phyloP scores from a whole-genome alignment of 148 eudicot genomes.

The Rhododendron henanense region DNA sequence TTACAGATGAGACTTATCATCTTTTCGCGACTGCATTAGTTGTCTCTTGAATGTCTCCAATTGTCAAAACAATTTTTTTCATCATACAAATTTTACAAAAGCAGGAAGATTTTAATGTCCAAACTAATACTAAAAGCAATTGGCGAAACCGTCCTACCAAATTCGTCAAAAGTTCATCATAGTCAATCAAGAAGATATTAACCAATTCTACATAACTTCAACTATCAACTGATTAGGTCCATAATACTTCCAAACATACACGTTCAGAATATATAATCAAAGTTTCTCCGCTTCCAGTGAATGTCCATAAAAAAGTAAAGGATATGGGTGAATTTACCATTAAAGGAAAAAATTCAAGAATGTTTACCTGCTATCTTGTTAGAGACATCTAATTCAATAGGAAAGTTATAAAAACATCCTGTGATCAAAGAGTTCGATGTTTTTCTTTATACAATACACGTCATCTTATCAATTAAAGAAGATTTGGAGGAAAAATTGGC shows the following conservation, averaged over 20 bases:
- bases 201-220: neutral
- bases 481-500: neutral
- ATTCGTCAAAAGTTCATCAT: no score
- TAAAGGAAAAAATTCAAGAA: no score
- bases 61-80: no score
- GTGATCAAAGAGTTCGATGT: neutral
- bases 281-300: neutral
- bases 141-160: no score
- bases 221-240: neutral
- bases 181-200: neutral
- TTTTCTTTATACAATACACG: neutral
- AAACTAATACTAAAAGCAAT: no score
- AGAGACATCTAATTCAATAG: neutral
- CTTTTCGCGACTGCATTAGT: no score
- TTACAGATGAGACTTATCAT: no score
- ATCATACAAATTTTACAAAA: no score
- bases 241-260: neutral
- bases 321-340: neutral
- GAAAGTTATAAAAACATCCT: neutral
- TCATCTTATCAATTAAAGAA: neutral
- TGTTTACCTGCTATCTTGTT: no score
- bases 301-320: neutral
- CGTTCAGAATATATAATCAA: neutral
- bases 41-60: no score
- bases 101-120: no score